phyloP scores from a whole-genome alignment of 352 stramenopile species.

The Pythium aristosporum region DNA sequence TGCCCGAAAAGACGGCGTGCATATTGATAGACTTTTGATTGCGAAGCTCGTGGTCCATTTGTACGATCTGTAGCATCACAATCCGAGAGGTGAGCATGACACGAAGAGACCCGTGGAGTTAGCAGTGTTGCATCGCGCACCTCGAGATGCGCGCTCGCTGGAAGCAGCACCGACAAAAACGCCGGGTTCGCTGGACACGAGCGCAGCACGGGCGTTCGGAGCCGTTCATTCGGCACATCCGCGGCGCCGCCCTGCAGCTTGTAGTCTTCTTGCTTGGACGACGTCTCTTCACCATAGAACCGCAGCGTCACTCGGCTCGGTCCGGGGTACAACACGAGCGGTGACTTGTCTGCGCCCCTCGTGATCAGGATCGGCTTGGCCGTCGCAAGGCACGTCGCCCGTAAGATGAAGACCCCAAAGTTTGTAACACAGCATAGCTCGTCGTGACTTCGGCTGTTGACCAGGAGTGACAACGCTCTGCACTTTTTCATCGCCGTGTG shows the following conservation, averaged over 20 bases:
- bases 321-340: slow-evolving; percentile 50
- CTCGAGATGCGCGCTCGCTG: slow-evolving; percentile 55
- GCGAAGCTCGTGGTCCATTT: slow-evolving; percentile 64
- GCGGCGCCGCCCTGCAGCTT: slow-evolving; percentile 39
- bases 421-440: slow-evolving; percentile 59
- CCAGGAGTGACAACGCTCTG: slow-evolving; percentile 50
- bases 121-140: slow-evolving; percentile 18
- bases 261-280: slow-evolving; percentile 55
- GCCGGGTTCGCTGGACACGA: slow-evolving; percentile 35
- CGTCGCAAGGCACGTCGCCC: slow-evolving; percentile 35
- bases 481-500: slow-evolving; percentile 43
- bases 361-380: slow-evolving; percentile 38
- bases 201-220: slow-evolving; percentile 36
- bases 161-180: slow-evolving; percentile 49
- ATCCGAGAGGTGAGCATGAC: not conserved
- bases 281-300: slow-evolving; percentile 52
- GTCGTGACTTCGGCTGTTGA: slow-evolving; percentile 31
- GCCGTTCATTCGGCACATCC: slow-evolving; percentile 43
- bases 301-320: slow-evolving; percentile 37
- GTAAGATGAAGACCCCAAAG: slow-evolving; percentile 52
- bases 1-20: slow-evolving; percentile 54
- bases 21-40: slow-evolving; percentile 68
- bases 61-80: slow-evolving; percentile 40
- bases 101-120: not conserved
- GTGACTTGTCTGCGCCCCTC: slow-evolving; percentile 36